These are phyloP conservation scores for Aspergillus luchuensis DNA, from an alignment of 2,329 filamentous ascomycete genomes.

Conservation along the genomic window DNA sequence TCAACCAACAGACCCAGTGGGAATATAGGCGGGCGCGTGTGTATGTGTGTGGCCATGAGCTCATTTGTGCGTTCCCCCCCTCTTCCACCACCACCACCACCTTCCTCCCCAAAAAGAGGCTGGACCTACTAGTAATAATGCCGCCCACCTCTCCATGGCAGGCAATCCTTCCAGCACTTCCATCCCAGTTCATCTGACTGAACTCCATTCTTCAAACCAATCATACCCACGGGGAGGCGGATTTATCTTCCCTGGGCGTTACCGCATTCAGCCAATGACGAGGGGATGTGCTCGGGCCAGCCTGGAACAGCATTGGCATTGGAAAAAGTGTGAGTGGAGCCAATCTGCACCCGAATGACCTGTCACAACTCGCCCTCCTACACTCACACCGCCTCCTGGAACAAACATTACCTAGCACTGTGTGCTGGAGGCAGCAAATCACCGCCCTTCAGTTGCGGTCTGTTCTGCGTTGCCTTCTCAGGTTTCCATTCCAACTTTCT, in stretches of 20 bases:
- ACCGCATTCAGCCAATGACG: constrained; percentile 8
- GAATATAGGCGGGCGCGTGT: not conserved
- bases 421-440: too few species aligned
- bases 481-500: too few species aligned
- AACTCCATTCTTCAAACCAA: not conserved
- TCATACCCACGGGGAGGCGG: constrained; percentile 6
- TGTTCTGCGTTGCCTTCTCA: too few species aligned
- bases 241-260: constrained; percentile 11
- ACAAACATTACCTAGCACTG: not conserved
- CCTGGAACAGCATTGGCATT: not conserved
- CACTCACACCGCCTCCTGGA: constrained; percentile 21
- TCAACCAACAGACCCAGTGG: not conserved
- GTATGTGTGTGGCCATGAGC: not conserved
- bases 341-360: constrained; percentile 10
- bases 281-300: constrained; percentile 5
- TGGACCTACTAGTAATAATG: not conserved
- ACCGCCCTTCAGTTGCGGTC: too few species aligned
- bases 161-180: not conserved
- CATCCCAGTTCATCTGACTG: not conserved
- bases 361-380: constrained; percentile 12
- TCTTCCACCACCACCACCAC: not conserved
- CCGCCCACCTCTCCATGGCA: not conserved
- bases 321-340: constrained; percentile 1
- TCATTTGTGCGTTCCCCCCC: not conserved
- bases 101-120: too few species aligned